phyloP scores from a whole-genome alignment of 2,329 filamentous ascomycete genomes.

The Nectriaceae sp. region DNA sequence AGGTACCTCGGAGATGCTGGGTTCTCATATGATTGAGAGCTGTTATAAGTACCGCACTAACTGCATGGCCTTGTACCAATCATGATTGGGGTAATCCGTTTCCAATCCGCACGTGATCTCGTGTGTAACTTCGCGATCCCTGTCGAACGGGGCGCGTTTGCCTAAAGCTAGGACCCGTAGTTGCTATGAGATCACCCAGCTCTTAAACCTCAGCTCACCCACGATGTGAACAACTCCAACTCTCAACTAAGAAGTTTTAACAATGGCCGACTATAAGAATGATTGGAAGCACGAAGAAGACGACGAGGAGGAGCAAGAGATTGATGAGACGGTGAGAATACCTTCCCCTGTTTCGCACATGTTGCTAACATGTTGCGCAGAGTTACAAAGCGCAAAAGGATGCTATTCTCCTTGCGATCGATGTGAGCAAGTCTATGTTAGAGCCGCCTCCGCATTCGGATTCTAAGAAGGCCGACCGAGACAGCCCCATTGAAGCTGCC shows the following conservation, averaged over 20 bases:
- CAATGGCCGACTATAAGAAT: constrained; percentile 36
- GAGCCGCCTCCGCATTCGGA: constrained; percentile 61
- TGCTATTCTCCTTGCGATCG: constrained; percentile 96
- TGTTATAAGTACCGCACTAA: constrained; percentile 16
- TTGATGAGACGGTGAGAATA: constrained; percentile 62
- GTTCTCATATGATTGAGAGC: neutral
- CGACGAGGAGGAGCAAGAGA: constrained; percentile 61
- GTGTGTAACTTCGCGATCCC: constrained; percentile 26
- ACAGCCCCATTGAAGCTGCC: constrained; percentile 79
- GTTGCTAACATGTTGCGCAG: constrained; percentile 44
- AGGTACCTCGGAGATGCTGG: neutral
- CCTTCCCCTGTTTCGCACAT: constrained; percentile 3
- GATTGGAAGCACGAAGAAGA: constrained; percentile 58
- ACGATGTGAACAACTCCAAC: constrained; percentile 14
- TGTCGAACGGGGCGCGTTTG: constrained; percentile 33
- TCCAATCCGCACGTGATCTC: constrained; percentile 31
- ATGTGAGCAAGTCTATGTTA: constrained; percentile 89
- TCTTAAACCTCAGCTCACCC: constrained; percentile 23
- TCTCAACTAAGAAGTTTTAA: constrained; percentile 13
- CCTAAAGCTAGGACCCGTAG: constrained; percentile 29
- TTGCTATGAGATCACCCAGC: constrained; percentile 22
- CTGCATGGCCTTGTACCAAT: constrained; percentile 24
- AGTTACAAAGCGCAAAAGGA: constrained; percentile 92
- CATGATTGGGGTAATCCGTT: constrained; percentile 21
- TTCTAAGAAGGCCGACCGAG: constrained; percentile 75